phyloP scores from a whole-genome alignment of 2,329 filamentous ascomycete species.

The Monilinia laxa region DNA sequence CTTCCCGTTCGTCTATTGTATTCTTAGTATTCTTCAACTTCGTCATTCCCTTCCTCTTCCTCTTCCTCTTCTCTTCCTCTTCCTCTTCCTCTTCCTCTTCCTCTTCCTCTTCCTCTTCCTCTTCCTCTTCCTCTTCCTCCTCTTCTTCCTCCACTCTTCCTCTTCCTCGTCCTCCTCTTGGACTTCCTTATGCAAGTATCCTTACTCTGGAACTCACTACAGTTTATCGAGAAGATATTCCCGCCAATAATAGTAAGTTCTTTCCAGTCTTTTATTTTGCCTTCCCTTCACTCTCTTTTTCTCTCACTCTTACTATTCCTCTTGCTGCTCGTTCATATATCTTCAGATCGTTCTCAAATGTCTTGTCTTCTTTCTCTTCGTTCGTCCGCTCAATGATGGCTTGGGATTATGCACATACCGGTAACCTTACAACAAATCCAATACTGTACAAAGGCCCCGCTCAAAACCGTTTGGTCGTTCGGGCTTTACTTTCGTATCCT shows the following conservation, averaged over 20 bases:
- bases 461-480: conserved; percentile 12
- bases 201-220: not conserved
- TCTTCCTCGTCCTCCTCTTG: not conserved
- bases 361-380: conserved; percentile 9
- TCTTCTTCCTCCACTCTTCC: not conserved
- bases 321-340: not conserved
- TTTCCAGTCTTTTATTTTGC: too few relatives aligned
- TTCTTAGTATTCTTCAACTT: not conserved
- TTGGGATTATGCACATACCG: conserved; percentile 11
- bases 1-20: not conserved
- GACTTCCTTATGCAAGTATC: not conserved
- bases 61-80: not conserved
- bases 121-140: not conserved
- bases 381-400: conserved; percentile 4
- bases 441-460: conserved; percentile 13
- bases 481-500: conserved; percentile 14
- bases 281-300: too few relatives aligned
- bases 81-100: not conserved
- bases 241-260: not conserved
- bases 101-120: too few relatives aligned
- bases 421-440: conserved; percentile 14
- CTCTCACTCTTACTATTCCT: not conserved
- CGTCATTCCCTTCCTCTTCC: too few relatives aligned
- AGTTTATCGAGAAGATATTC: not conserved
- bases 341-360: not conserved